phyloP scores from a whole-genome alignment of 148 eudicot species.

The Salicornia ramosissima region DNA sequence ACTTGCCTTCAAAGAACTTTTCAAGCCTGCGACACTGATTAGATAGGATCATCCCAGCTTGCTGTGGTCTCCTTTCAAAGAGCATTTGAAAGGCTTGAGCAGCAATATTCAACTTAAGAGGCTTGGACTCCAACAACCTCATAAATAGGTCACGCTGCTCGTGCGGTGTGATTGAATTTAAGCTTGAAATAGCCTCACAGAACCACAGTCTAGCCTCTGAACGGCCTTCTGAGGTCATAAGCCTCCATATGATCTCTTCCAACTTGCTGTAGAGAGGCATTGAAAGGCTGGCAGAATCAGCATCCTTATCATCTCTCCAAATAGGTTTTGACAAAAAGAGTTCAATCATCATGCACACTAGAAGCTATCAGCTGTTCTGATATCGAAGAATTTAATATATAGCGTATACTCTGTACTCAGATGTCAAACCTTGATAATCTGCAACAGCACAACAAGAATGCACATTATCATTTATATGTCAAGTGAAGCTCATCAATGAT shows the following conservation, averaged over 20 bases:
- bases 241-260: conserved; percentile 47
- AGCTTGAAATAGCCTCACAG: conserved; percentile 61
- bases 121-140: conserved; percentile 57
- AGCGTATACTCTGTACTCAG: neutral
- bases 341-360: conserved; percentile 44
- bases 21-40: conserved; percentile 61
- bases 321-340: conserved; percentile 55
- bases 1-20: conserved; percentile 69
- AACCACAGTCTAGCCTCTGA: conserved; percentile 93
- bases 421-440: neutral
- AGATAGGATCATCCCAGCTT: conserved; percentile 59
- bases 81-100: conserved; percentile 69
- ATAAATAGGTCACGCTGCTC: conserved; percentile 52
- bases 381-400: neutral
- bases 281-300: conserved; percentile 38
- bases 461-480: neutral
- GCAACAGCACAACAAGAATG: conserved; percentile 14
- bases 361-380: neutral
- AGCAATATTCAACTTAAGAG: conserved; percentile 42
- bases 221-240: conserved; percentile 62
- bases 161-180: conserved; percentile 38
- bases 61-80: conserved; percentile 58
- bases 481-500: neutral
- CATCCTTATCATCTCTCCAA: conserved; percentile 31
- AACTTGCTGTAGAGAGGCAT: conserved; percentile 42